Percentiles rank a stretch among this genome's conserved stretches.
phyloP scores from a whole-genome alignment of 352 stramenopile species.

The Thalassiosira oceanica region DNA sequence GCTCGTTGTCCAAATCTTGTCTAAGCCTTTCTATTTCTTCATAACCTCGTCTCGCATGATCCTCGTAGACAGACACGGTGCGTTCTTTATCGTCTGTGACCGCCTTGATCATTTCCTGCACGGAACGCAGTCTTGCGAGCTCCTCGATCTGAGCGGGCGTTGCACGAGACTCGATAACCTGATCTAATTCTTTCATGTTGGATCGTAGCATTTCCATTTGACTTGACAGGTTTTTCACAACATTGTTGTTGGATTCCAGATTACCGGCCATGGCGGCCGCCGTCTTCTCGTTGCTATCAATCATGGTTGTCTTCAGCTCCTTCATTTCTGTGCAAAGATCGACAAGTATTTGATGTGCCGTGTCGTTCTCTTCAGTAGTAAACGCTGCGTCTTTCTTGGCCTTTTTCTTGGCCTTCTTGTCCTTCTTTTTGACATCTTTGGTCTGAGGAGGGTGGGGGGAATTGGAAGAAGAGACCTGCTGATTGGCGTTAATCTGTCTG shows the following conservation, averaged over 20 bases:
- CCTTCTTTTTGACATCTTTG: constrained; percentile 5
- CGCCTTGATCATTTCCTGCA: constrained; percentile 29
- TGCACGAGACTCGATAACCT: constrained; percentile 29
- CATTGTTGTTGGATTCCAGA: constrained; percentile 29
- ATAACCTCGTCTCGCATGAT: constrained; percentile 30
- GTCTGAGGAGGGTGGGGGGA: no score
- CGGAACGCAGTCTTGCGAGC: constrained; percentile 21
- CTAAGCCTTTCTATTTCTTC: constrained; percentile 40
- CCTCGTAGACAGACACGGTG: constrained; percentile 40
- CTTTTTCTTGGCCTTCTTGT: constrained; percentile 29
- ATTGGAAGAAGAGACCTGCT: no score
- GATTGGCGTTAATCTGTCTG: no score
- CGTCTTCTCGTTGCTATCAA: constrained; percentile 7
- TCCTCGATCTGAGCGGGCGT: constrained; percentile 40
- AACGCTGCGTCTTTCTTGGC: constrained; percentile 6
- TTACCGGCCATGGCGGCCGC: constrained; percentile 17
- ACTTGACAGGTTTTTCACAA: constrained; percentile 16
- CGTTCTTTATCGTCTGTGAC: constrained; percentile 32
- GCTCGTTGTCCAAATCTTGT: constrained; percentile 28
- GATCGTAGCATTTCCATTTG: constrained; percentile 20
- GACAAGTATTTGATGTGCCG: constrained; percentile 40
- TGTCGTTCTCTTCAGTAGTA: constrained; percentile 16
- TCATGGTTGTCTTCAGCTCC: constrained; percentile 31
- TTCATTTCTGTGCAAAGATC: constrained; percentile 51
- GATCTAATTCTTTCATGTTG: constrained; percentile 36